Conservation (phyloP, 345 rosid genomes). For the Syzygium grande region DNA sequence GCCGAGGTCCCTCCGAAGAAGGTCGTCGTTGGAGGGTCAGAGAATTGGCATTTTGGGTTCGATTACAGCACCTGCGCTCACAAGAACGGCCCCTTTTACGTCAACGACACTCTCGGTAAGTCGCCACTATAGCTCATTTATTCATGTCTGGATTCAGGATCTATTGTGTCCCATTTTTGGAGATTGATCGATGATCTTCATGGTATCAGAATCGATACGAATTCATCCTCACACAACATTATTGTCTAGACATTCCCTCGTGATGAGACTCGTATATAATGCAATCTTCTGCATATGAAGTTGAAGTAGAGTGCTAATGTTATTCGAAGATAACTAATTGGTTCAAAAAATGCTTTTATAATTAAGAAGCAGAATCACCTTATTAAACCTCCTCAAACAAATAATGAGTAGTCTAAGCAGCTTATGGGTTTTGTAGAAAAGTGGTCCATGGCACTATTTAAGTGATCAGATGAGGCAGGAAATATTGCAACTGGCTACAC, state of each 20-base stretch:
- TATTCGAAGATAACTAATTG: not conserved
- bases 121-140: not conserved
- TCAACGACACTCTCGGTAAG: conserved; percentile 58
- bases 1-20: conserved; percentile 13
- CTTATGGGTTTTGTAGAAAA: not conserved
- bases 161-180: not conserved
- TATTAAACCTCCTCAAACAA: not conserved
- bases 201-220: not conserved
- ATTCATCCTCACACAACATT: not conserved
- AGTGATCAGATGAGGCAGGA: not conserved
- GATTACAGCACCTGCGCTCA: conserved; percentile 57
- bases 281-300: not conserved
- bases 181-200: no score
- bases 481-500: not conserved
- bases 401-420: not conserved
- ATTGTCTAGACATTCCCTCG: not conserved
- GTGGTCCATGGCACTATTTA: not conserved
- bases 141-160: not conserved
- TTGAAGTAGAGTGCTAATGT: not conserved
- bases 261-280: not conserved
- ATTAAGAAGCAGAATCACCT: not conserved
- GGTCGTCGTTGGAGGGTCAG: conserved; percentile 53
- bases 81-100: conserved; percentile 44
- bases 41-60: conserved; percentile 53
- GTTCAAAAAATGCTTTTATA: not conserved